Evolutionary conservation across 1,284 basidiomycete genomes (phyloP), one percentile per base, ranked within the genome.

Genomic region (Marasmius sp.): DNA sequence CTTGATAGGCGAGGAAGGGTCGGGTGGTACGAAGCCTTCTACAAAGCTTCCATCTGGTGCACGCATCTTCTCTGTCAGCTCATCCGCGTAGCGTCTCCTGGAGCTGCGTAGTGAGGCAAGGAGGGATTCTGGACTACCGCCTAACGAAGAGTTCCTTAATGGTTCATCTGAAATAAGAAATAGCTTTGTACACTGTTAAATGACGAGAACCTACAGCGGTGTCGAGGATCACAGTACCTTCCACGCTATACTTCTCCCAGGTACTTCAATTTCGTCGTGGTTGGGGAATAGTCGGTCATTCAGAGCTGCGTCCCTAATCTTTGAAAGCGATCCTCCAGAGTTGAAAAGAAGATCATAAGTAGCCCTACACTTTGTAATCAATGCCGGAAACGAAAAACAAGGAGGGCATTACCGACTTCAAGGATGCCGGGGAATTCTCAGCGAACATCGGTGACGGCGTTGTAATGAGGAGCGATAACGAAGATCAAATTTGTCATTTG

Each of bases 31-130:
- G 61, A 89, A 82, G 4, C 86, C 85, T 57, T 88, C 86, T 65
- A 88, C 87, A 67, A 90, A 91, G 61, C 86, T 88, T 10, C 89
- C 91, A 71, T 93, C 92, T 33, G 91, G 91, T 0, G 92, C 89
- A 59, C 80, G 85, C 82, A 92, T 85, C 68, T 86, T 85, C 65
- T 91, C 83, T 53, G 84, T 71, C 37, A 91, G 71, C 50, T 85
- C 69, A 16, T 74, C 71, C 11, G 78, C 75, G 71, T 85, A 92
- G 58, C 78, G 74, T 63, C 78, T 78, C 47, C 91, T 83, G 41
- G 78, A 78, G 6, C 66, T 66, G 18, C 79, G 77, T 49, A 90
- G 69, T 6, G 78, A 72, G 38, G 81, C 77, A 38, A 86, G 69
- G 14, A 85, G 77, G 55, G 79, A 73, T 12, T 71, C 69, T 49